These are phyloP conservation scores for Halocafeteria seosinensis DNA, from an alignment of 108 stramenopile species.

Conservation along the genomic window DNA sequence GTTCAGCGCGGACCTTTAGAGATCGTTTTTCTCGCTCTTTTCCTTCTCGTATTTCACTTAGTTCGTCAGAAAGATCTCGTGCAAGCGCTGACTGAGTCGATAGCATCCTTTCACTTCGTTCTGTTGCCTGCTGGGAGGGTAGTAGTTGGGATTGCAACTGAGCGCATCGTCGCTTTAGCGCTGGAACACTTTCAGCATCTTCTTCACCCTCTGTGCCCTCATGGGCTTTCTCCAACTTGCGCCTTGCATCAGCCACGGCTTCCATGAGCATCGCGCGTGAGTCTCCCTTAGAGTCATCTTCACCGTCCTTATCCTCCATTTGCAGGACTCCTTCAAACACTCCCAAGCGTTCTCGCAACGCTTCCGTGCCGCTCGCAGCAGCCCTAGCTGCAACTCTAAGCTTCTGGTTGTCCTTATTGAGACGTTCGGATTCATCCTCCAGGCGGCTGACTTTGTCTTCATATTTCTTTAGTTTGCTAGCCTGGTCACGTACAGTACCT, in stretches of 20 bases:
- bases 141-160: slow-evolving; percentile 33
- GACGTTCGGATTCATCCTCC: neutral
- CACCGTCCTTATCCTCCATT: too few species aligned
- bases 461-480: neutral
- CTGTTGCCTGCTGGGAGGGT: slow-evolving; percentile 27
- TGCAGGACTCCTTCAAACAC: neutral
- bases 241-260: neutral
- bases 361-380: neutral
- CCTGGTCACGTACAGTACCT: neutral
- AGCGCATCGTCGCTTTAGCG: slow-evolving; percentile 28
- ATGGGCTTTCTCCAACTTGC: neutral
- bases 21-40: slow-evolving; percentile 26
- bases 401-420: neutral
- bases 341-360: neutral
- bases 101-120: slow-evolving; percentile 46
- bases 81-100: slow-evolving; percentile 43
- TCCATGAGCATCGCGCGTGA: too few species aligned
- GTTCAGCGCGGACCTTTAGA: slow-evolving; percentile 21
- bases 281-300: too few species aligned
- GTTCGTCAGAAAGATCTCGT: slow-evolving; percentile 39
- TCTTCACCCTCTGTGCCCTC: slow-evolving; percentile 8
- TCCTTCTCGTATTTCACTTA: slow-evolving; percentile 20
- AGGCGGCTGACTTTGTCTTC: neutral
- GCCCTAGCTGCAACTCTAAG: slow-evolving; percentile 6
- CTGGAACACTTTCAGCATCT: slow-evolving; percentile 24